These are phyloP conservation scores for Cordyceps pruinosa DNA, from an alignment of 2,329 filamentous ascomycete species.

Conservation along the genomic window DNA sequence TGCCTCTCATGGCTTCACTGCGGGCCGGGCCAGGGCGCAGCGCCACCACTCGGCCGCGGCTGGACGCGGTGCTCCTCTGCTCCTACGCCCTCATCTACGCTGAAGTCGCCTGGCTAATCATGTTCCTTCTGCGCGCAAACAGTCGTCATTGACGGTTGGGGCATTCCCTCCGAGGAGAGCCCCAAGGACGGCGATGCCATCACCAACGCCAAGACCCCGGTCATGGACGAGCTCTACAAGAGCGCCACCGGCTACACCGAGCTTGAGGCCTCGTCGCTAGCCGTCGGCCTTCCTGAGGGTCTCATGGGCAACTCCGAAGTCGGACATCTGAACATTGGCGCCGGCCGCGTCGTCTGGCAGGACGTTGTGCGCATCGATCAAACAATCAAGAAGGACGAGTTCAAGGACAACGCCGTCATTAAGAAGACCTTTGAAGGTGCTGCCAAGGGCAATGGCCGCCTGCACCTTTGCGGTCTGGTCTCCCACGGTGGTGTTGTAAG, in stretches of 20 bases:
- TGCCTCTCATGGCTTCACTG: conserved; percentile 5
- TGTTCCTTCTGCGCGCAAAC: conserved; percentile 43
- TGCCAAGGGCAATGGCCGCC: conserved; percentile 80
- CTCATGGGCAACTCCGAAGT: conserved; percentile 99
- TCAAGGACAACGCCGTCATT: conserved; percentile 71
- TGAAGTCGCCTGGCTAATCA: conserved; percentile 53
- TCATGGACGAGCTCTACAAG: conserved; percentile 88
- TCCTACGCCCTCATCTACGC: conserved; percentile 50
- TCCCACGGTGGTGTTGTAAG: conserved; percentile 86
- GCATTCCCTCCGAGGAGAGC: conserved; percentile 72
- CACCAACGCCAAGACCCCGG: conserved; percentile 82
- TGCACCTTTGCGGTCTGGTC: conserved; percentile 87
- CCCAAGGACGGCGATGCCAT: conserved; percentile 92
- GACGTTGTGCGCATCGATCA: conserved; percentile 95
- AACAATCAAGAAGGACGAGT: conserved; percentile 77
- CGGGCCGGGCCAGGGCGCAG: conserved; percentile 18
- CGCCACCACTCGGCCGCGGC: conserved; percentile 55
- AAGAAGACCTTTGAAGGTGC: conserved; percentile 69
- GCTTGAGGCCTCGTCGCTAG: conserved; percentile 91
- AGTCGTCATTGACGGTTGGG: conserved; percentile 99
- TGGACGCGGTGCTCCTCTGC: conserved; percentile 37
- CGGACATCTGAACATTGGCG: conserved; percentile 96
- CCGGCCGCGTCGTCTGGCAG: conserved; percentile 96
- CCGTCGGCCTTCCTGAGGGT: conserved; percentile 91
- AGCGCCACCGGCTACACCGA: conserved; percentile 79